Base-by-base conservation (phyloP, 495 filamentous ascomycete genomes). In the Hypoxylon fragiforme region DNA sequence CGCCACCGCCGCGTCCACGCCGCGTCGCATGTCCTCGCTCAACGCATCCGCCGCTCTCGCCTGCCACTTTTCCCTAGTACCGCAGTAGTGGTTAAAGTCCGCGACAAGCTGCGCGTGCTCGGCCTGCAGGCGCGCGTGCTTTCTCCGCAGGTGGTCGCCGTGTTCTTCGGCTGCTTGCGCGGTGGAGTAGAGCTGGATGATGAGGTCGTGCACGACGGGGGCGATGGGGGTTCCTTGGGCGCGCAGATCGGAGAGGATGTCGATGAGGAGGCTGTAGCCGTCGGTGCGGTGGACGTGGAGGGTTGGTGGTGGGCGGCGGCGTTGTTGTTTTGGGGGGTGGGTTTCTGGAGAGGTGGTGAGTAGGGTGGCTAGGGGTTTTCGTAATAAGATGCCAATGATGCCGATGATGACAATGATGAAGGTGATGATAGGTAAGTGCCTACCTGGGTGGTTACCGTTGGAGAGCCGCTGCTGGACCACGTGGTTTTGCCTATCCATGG, bases 191-290 rank as follows among this genome's bases (percentile, higher is more conserved):
- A 54, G 14, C 18, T 41, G 50, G 3, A 20, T 5, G 14, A 41
- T 18, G 2, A 54, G 24, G 12, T 11, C 20, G 1, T 21, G 22
- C 16, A 54, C 35, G 1, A 46, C 18, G 0, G 35, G 50, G 9
- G 22, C 9, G n/a, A 54, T 26, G 0, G 16, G 12, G 18, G 41
- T 26, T n/a, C 26, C 42, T 3, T 46, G 42, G 12, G 8, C 3
- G 12, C 42, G 34, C 22, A 54, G 70, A 28, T 73, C 72, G 3
- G 73, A 70, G 16, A 71, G 70, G 50, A 73, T 68, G 43, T 74
- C 71, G 45, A 71, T 67, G 0, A 72, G 68, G 24, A 69, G 66
- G 50, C 71, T 68, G 37, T 72, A 73, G 2, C 71, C 63, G 5
- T 13, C 13, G 4, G 12, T 31, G 7, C 28, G 16, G 32, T 18